phyloP scores from a whole-genome alignment of 176 grass and related monocot species.

The Elaeis guineensis region DNA sequence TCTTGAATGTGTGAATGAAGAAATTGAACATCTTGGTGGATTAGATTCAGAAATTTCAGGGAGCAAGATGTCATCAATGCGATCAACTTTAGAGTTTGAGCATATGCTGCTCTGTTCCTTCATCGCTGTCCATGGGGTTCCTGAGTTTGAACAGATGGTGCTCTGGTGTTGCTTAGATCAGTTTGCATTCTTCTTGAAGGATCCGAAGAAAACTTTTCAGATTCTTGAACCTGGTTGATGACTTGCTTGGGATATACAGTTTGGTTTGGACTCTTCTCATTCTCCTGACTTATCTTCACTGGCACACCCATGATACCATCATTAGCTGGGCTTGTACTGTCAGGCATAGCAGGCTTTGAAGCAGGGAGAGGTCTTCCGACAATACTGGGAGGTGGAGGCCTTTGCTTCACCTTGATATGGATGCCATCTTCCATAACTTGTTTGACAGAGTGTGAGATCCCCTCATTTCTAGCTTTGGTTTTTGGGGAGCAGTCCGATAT shows the following conservation, averaged over 20 bases:
- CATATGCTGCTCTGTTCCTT: no score
- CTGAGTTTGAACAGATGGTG: constrained; percentile 31
- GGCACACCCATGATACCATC: constrained; percentile 44
- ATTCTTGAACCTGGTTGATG: constrained; percentile 14
- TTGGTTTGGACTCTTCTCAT: constrained; percentile 38
- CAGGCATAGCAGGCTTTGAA: constrained; percentile 20
- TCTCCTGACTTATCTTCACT: constrained; percentile 26
- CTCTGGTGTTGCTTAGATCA: constrained; percentile 16
- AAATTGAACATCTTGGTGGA: constrained; percentile 25
- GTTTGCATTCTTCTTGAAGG: constrained; percentile 26
- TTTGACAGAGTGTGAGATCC: constrained; percentile 30
- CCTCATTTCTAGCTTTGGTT: constrained; percentile 31
- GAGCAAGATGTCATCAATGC: constrained; percentile 24
- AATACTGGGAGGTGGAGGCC: constrained; percentile 23
- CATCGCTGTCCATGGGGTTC: neutral
- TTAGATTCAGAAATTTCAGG: constrained; percentile 44
- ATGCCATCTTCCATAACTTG: constrained; percentile 28
- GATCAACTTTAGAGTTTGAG: constrained; percentile 1
- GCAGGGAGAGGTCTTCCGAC: constrained; percentile 32
- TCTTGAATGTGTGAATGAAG: constrained; percentile 23
- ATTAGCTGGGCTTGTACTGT: constrained; percentile 33
- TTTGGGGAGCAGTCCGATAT: constrained; percentile 60
- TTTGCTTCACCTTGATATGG: constrained; percentile 38
- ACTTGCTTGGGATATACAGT: constrained; percentile 20
- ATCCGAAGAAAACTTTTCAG: constrained; percentile 26